A percentile compares a stretch with the other conserved stretches of the same genome.
Conservation (phyloP, 129 eudicot genomes). For the Solidago caesia region DNA sequence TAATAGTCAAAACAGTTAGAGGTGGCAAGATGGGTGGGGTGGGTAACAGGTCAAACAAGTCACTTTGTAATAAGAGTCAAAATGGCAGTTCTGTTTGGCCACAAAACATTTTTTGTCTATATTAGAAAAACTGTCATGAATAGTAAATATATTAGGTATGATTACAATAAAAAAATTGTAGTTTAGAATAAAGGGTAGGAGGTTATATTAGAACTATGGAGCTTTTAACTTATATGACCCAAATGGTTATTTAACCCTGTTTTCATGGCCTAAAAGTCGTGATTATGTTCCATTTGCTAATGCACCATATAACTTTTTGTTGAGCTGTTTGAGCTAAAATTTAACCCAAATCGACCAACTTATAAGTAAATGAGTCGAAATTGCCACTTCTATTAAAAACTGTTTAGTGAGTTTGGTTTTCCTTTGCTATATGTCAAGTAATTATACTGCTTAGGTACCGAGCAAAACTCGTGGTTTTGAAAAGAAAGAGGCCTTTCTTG, state of each 20-base stretch:
- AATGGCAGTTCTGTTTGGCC: not conserved
- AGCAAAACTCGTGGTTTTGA: conserved; percentile 73
- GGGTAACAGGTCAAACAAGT: not conserved
- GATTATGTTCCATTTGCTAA: conserved; percentile 25
- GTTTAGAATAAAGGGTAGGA: not conserved
- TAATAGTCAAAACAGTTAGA: not conserved
- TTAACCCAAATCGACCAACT: not conserved
- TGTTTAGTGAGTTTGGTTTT: conserved; percentile 16
- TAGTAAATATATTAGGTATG: no score
- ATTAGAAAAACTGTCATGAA: not conserved
- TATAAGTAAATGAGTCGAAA: not conserved
- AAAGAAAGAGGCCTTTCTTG: conserved; percentile 82
- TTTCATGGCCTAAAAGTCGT: conserved; percentile 36
- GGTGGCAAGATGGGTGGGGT: conserved; percentile 11
- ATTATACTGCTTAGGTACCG: conserved; percentile 60
- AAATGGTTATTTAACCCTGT: conserved; percentile 34
- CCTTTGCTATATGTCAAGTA: conserved; percentile 32
- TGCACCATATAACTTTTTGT: conserved; percentile 6
- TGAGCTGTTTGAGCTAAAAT: not conserved
- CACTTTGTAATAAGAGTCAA: not conserved
- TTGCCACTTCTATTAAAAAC: conserved; percentile 2
- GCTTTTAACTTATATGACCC: not conserved
- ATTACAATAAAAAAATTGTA: not conserved
- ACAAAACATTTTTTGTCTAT: not conserved
- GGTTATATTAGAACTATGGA: not conserved